phyloP scores from a whole-genome alignment of 106 monocot genomes.

The Allium sativum region DNA sequence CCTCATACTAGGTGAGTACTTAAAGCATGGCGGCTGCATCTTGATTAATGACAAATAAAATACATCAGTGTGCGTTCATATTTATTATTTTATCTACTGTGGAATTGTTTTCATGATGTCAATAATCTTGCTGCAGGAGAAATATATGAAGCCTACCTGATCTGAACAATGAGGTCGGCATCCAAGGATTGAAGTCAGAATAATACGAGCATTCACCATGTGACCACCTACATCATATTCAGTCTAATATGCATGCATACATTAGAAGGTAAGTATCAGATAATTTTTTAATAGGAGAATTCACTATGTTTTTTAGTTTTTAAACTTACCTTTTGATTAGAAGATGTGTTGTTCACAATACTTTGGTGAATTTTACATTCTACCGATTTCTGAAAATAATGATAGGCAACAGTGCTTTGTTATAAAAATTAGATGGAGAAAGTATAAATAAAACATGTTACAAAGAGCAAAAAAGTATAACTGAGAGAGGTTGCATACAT shows the following conservation, averaged over 20 bases:
- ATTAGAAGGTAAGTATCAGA: neutral
- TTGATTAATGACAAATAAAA: neutral
- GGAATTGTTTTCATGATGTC: neutral
- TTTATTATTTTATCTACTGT: neutral
- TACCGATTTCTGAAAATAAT: slow-evolving; percentile 34
- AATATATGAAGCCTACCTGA: slow-evolving; percentile 11
- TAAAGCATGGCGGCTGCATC: slow-evolving; percentile 24
- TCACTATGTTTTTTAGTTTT: neutral
- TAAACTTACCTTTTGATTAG: slow-evolving; percentile 30
- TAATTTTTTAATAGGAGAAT: neutral
- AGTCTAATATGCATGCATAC: slow-evolving; percentile 24
- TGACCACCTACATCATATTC: slow-evolving; percentile 56
- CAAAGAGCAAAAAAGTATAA: neutral
- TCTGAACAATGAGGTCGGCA: slow-evolving; percentile 32
- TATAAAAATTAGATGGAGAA: neutral
- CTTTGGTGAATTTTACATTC: slow-evolving; percentile 35
- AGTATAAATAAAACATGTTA: neutral
- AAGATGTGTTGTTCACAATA: slow-evolving; percentile 24
- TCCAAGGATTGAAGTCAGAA: slow-evolving; percentile 56
- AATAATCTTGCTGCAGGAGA: neutral
- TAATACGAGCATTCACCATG: slow-evolving; percentile 42
- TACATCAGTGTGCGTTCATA: neutral
- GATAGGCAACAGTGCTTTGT: neutral
- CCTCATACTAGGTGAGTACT: slow-evolving; percentile 29
- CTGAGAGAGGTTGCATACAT: slow-evolving; percentile 31